phyloP scores from a whole-genome alignment of 805 yeast species.

The Lipomyces yamanashiensis region DNA sequence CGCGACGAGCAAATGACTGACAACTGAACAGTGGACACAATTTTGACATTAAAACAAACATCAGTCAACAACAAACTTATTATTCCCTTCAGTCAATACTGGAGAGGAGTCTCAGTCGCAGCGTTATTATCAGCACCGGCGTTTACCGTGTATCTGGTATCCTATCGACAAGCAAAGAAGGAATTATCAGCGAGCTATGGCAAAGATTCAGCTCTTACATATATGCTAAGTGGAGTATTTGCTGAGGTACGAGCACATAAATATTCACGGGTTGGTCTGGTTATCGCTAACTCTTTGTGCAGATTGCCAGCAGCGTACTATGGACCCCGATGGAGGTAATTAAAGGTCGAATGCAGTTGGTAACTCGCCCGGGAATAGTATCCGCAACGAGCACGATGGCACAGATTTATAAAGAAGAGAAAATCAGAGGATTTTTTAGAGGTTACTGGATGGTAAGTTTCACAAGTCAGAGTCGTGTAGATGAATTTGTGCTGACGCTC shows the following conservation, averaged over 20 bases:
- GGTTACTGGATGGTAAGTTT: constrained; percentile 57
- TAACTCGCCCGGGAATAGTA: constrained; percentile 26
- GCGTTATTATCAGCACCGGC: constrained; percentile 50
- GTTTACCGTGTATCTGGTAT: constrained; percentile 48
- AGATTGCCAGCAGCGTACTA: constrained; percentile 46
- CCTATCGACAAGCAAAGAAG: constrained; percentile 48
- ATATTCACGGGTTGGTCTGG: background rate
- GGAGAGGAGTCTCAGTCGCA: constrained; percentile 48
- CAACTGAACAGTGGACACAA: constrained; percentile 26
- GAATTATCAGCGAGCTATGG: constrained; percentile 37
- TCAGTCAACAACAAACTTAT: constrained; percentile 15
- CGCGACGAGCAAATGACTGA: background rate
- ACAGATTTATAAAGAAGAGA: constrained; percentile 62
- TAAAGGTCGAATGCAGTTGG: constrained; percentile 51
- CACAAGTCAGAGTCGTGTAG: background rate
- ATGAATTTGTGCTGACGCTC: background rate
- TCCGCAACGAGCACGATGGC: constrained; percentile 37
- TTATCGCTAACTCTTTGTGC: background rate
- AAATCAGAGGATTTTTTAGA: constrained; percentile 75
- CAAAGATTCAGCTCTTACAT: constrained; percentile 21
- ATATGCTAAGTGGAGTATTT: constrained; percentile 20
- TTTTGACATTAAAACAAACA: constrained; percentile 32
- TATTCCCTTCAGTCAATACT: constrained; percentile 30
- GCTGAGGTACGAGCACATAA: constrained; percentile 23
- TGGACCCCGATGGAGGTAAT: constrained; percentile 56